Conservation (phyloP, 345 rosid species). For the Lagerstroemia speciosa region DNA sequence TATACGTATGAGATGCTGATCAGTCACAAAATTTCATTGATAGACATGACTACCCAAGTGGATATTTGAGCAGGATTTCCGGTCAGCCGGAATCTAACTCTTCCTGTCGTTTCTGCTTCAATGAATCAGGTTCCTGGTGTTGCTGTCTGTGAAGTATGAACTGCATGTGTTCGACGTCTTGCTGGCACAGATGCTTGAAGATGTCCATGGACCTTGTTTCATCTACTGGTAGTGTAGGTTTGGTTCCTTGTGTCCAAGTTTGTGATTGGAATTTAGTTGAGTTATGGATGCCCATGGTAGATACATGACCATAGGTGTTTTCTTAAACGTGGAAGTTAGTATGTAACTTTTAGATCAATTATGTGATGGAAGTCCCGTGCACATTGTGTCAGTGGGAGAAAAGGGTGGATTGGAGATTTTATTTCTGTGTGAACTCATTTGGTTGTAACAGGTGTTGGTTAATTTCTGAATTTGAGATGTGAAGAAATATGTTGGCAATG, state of each 20-base stretch:
- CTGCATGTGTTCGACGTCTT: conserved; percentile 27
- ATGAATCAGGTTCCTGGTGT: conserved; percentile 26
- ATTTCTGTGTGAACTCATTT: not conserved
- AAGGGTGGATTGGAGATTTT: conserved; percentile 3
- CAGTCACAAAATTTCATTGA: not conserved
- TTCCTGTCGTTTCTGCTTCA: not conserved
- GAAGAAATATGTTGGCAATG: not conserved
- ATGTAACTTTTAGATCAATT: not conserved
- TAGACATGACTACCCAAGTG: too few relatives aligned
- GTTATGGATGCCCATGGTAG: conserved; percentile 66
- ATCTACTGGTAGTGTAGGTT: conserved; percentile 31
- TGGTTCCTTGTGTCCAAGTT: conserved; percentile 25
- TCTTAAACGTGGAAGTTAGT: not conserved
- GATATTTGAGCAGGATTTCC: not conserved
- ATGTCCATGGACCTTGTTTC: conserved; percentile 29
- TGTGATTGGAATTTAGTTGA: conserved; percentile 25
- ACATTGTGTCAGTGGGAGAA: not conserved
- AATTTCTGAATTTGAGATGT: not conserved
- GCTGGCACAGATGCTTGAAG: conserved; percentile 38
- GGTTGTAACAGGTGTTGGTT: not conserved
- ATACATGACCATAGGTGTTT: conserved; percentile 32
- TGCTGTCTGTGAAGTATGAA: conserved; percentile 35
- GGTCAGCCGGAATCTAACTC: conserved; percentile 4
- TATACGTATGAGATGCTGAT: not conserved
- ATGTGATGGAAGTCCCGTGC: not conserved